Conservation (phyloP, 1,284 basidiomycete genomes). For the Austropuccinia psidii region DNA sequence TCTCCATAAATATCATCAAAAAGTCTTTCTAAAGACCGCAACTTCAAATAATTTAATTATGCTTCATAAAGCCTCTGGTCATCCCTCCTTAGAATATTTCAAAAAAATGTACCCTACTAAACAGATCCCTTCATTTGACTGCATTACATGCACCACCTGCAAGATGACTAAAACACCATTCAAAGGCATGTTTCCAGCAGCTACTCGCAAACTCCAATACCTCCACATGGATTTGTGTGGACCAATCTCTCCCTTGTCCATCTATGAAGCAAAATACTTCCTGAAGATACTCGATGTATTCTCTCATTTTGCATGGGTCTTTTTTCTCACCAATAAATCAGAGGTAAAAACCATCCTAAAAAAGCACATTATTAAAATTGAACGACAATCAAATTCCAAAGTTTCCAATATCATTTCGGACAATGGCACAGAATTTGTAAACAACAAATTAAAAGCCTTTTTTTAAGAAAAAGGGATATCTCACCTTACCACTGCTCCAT, state of each 20-base stretch:
- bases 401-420: background rate
- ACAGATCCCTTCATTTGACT: background rate
- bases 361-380: too few species aligned
- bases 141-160: background rate
- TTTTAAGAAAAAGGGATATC: background rate
- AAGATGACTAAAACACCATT: background rate
- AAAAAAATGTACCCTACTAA: background rate
- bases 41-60: too few species aligned
- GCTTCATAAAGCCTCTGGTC: background rate
- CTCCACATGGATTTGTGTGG: constrained; percentile 3
- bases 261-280: background rate
- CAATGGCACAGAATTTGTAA: constrained; percentile 15
- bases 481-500: background rate
- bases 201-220: background rate
- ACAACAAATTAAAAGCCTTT: background rate
- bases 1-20: too few species aligned
- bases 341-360: background rate
- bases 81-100: background rate
- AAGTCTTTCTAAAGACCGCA: too few species aligned
- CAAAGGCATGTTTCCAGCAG: background rate
- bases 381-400: background rate
- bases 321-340: background rate
- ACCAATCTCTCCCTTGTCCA: background rate
- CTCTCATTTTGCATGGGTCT: background rate
- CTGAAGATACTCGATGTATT: background rate